Evolutionary conservation across 345 rosid species (phyloP).

Genomic region (Melaleuca quinquenervia): DNA sequence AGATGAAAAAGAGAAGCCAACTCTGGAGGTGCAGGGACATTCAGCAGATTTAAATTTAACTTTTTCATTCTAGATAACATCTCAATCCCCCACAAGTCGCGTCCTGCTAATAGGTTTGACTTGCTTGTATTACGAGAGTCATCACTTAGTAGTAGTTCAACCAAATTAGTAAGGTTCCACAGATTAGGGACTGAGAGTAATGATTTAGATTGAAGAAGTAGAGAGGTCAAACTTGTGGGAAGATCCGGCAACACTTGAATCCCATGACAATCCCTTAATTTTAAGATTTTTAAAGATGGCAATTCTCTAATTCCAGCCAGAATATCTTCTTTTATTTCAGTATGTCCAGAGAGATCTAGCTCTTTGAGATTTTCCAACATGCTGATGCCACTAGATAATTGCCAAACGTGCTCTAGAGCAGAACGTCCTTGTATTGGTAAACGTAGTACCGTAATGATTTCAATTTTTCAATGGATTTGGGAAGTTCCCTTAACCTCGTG

Average conservation of each 20-base stretch:
- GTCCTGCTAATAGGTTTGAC: too few relatives aligned
- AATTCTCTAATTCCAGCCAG: background rate
- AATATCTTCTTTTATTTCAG: background rate
- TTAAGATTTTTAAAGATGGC: background rate
- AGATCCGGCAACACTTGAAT: background rate
- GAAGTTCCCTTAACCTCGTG: too few relatives aligned
- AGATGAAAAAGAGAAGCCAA: background rate
- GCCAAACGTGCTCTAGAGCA: background rate
- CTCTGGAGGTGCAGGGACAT: background rate
- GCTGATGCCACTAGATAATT: background rate
- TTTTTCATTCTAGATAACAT: background rate
- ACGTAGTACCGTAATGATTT: background rate
- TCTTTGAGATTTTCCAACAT: background rate
- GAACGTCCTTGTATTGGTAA: accelerated
- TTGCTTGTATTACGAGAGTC: accelerated
- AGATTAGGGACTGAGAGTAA: background rate
- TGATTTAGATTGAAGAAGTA: background rate
- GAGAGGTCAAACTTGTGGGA: background rate
- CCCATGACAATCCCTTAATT: background rate
- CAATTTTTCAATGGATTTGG: too few relatives aligned
- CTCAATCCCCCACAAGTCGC: background rate
- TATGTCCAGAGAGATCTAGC: background rate
- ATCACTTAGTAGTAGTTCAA: background rate
- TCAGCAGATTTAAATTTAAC: background rate
- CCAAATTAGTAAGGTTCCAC: background rate